phyloP scores from a whole-genome alignment of 2,329 filamentous ascomycete genomes.

The Apiospora saccharicola region DNA sequence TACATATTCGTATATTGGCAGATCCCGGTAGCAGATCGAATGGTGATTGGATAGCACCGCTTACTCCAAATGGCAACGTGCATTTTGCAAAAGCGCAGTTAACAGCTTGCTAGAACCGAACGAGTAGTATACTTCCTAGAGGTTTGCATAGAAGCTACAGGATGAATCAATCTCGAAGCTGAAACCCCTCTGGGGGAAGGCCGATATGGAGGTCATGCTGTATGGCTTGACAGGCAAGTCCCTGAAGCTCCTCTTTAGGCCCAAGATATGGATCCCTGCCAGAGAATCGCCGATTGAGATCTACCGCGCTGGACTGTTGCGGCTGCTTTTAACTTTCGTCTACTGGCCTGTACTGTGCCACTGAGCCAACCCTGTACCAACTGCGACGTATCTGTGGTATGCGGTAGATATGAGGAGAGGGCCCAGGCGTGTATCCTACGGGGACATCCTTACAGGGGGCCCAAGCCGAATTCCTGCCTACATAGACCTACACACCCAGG shows the following conservation, averaged over 20 bases:
- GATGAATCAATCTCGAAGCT: neutral
- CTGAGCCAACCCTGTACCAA: neutral
- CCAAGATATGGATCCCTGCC: neutral
- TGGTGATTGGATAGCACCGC: constrained; percentile 1
- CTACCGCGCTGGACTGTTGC: neutral
- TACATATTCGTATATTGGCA: constrained; percentile 9
- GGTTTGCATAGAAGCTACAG: neutral
- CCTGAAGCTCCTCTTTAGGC: neutral
- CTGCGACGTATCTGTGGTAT: constrained; percentile 4
- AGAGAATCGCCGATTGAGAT: constrained; percentile 18
- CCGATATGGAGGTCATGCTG: neutral
- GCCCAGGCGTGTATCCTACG: neutral
- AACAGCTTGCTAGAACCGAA: neutral
- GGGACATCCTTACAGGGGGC: neutral
- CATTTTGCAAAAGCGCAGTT: neutral
- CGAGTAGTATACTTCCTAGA: constrained; percentile 7
- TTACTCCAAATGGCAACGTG: constrained; percentile 16
- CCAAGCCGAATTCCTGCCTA: neutral
- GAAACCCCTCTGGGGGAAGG: neutral
- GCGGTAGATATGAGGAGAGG: neutral
- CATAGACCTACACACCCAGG: neutral
- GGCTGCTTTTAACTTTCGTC: neutral
- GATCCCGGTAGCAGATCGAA: constrained; percentile 4
- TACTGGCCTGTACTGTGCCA: neutral
- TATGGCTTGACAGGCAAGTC: neutral